phyloP scores from a whole-genome alignment of 177 flowering plant genomes.

The Vitis hybrid region DNA sequence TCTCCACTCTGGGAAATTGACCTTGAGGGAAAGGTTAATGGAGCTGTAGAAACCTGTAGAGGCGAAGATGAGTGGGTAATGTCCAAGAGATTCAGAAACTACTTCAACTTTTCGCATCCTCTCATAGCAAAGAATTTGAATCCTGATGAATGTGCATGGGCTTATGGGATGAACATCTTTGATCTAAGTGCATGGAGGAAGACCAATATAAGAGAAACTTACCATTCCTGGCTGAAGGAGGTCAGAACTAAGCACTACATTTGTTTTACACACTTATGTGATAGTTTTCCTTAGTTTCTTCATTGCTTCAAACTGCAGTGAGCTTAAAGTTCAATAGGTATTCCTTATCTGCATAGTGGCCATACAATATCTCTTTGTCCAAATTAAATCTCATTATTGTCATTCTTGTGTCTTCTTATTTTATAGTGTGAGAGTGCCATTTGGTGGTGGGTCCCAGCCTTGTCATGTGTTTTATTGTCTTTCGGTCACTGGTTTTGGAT shows the following conservation, averaged over 20 bases:
- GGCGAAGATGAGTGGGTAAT: conserved; percentile 87
- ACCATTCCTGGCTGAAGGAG: conserved; percentile 86
- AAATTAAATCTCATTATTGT: neutral
- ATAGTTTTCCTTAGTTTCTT: neutral
- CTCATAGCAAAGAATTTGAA: conserved; percentile 61
- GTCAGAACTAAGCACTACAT: conserved; percentile 26
- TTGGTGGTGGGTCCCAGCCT: neutral
- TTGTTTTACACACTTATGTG: neutral
- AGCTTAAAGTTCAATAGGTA: neutral
- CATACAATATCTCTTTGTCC: too few relatives aligned
- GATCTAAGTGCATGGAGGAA: conserved; percentile 83
- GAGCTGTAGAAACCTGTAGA: conserved; percentile 82
- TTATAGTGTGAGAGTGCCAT: neutral
- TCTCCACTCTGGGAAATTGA: conserved; percentile 75
- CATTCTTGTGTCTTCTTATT: neutral
- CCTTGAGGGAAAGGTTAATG: conserved; percentile 76
- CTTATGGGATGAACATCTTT: conserved; percentile 89
- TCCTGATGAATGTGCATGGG: conserved; percentile 92
- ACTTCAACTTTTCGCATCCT: conserved; percentile 94
- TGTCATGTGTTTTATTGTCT: neutral
- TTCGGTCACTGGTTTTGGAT: neutral
- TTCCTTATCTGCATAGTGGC: too few relatives aligned
- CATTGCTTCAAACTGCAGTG: neutral
- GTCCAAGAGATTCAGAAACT: conserved; percentile 73
- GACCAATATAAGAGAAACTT: conserved; percentile 67